A percentile compares a stretch with the other conserved stretches of the same genome.
phyloP scores from a whole-genome alignment of 2,329 filamentous ascomycete genomes.

The Periconia sp. region DNA sequence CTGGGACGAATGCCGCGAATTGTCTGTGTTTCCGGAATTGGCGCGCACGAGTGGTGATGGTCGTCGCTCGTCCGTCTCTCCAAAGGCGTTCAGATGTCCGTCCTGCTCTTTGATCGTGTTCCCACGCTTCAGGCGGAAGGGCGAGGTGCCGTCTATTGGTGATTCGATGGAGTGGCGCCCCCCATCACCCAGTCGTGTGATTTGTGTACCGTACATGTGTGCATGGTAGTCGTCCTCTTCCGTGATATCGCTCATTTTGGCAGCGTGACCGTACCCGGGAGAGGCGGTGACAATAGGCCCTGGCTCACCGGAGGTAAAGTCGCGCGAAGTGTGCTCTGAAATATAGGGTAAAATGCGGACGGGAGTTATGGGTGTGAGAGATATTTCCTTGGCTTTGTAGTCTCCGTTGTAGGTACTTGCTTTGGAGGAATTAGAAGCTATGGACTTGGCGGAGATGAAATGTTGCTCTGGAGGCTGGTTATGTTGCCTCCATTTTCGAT shows the following conservation, averaged over 20 bases:
- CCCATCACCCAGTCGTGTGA: neutral
- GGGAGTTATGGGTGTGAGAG: too few species aligned
- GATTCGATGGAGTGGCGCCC: conserved; percentile 21
- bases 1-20: neutral
- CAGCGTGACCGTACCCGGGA: neutral
- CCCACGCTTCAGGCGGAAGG: conserved; percentile 37
- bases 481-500: conserved; percentile 22
- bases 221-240: neutral
- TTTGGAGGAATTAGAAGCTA: conserved; percentile 6
- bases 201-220: neutral
- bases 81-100: neutral
- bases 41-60: neutral
- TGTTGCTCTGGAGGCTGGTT: conserved; percentile 4
- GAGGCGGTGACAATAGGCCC: conserved; percentile 6
- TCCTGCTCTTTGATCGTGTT: conserved; percentile 25
- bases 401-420: conserved; percentile 2
- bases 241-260: neutral
- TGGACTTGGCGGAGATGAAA: conserved; percentile 22
- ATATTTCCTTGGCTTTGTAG: too few species aligned
- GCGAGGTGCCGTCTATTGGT: conserved; percentile 35
- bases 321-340: conserved; percentile 2
- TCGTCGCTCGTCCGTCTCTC: neutral
- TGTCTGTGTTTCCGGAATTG: neutral
- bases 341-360: too few species aligned
- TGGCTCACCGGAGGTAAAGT: conserved; percentile 7